These are phyloP conservation scores for Bipolaris oryzae DNA, from an alignment of 2,329 filamentous ascomycete species.

Conservation along the genomic window DNA sequence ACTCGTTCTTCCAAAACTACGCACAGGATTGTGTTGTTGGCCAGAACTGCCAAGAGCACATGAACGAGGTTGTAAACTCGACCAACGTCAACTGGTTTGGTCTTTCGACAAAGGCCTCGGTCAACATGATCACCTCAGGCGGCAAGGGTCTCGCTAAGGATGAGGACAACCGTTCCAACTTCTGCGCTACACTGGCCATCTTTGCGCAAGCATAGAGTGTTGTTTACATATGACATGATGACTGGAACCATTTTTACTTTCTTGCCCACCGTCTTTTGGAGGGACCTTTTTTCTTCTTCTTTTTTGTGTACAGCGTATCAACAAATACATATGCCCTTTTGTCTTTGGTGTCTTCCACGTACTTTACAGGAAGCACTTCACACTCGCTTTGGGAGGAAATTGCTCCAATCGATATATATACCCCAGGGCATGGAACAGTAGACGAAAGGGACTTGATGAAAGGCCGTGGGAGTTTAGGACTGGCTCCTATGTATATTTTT, in stretches of 20 bases:
- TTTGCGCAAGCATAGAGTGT: slow-evolving; percentile 35
- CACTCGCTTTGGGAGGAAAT: slow-evolving; percentile 21
- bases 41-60: slow-evolving; percentile 59
- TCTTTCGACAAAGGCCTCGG: slow-evolving; percentile 56
- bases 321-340: slow-evolving; percentile 27
- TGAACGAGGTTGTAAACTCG: slow-evolving; percentile 53
- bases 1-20: slow-evolving; percentile 66
- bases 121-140: slow-evolving; percentile 56
- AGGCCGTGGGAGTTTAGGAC: slow-evolving; percentile 11
- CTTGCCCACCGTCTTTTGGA: slow-evolving; percentile 17
- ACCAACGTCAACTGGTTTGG: slow-evolving; percentile 55
- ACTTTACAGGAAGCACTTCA: slow-evolving; percentile 10
- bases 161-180: slow-evolving; percentile 55
- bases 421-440: slow-evolving; percentile 11
- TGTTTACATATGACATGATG: background rate
- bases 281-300: slow-evolving; percentile 11
- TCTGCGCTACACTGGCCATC: slow-evolving; percentile 55
- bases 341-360: slow-evolving; percentile 3
- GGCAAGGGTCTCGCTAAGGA: slow-evolving; percentile 48
- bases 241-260: slow-evolving; percentile 8
- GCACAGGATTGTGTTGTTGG: slow-evolving; percentile 54
- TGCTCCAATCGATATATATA: slow-evolving; percentile 22
- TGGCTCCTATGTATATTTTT: slow-evolving; percentile 4
- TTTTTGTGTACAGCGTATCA: slow-evolving; percentile 23
- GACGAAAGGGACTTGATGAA: background rate